These are phyloP conservation scores for Mycena latifolia DNA, from an alignment of 768 basidiomycete genomes.

Conservation along the genomic window DNA sequence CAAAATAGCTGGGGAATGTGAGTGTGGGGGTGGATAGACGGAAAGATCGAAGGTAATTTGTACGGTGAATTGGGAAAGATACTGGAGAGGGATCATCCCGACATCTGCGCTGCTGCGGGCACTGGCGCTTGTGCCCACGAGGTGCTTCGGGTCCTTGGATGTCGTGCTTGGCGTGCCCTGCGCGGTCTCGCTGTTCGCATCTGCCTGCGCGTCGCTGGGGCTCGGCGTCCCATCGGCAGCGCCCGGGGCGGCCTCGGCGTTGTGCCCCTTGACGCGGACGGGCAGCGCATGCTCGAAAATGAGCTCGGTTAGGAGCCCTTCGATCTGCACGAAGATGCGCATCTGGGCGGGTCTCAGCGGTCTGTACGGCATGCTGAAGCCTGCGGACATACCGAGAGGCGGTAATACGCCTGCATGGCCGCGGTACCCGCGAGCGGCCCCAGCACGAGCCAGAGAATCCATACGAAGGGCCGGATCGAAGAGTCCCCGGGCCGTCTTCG, in stretches of 20 bases:
- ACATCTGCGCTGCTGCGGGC: constrained; percentile 34
- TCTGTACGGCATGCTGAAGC: neutral
- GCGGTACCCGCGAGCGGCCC: constrained; percentile 50
- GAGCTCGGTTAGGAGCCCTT: constrained; percentile 41
- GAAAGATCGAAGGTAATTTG: constrained; percentile 14
- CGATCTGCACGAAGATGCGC: constrained; percentile 38
- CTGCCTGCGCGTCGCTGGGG: constrained; percentile 30
- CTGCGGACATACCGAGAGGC: constrained; percentile 27
- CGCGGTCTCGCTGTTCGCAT: constrained; percentile 32
- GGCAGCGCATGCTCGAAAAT: constrained; percentile 52
- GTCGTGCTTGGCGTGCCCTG: constrained; percentile 25
- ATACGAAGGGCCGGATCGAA: constrained; percentile 61
- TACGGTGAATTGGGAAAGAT: constrained; percentile 26
- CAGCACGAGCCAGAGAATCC: constrained; percentile 55
- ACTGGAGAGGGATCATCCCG: neutral
- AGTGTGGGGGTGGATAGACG: neutral
- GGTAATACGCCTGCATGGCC: constrained; percentile 57
- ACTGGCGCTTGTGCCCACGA: too few species aligned
- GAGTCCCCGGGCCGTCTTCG: constrained; percentile 56
- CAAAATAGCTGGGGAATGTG: constrained; percentile 12
- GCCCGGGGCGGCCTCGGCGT: constrained; percentile 3
- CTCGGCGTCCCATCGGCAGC: constrained; percentile 13
- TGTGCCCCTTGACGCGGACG: constrained; percentile 61
- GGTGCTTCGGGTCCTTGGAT: constrained; percentile 26
- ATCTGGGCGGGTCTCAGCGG: constrained; percentile 14